Conservation (phyloP, 495 filamentous ascomycete species). For the Clohesyomyces aquaticus region DNA sequence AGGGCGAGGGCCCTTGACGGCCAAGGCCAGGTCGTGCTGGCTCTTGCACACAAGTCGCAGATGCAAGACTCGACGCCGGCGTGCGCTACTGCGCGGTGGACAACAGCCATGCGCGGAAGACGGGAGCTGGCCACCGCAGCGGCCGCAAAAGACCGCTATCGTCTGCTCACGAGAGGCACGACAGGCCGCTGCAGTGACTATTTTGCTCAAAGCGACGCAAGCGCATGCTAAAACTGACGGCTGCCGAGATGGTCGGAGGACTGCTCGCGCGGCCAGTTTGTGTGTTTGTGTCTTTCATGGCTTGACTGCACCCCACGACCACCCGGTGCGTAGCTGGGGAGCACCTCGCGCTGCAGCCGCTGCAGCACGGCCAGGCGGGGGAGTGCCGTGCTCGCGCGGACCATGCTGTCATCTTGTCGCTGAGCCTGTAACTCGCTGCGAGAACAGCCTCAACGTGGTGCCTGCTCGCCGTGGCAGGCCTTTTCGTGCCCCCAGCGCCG, state of each 20-base stretch:
- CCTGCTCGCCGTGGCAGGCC: too few relatives aligned
- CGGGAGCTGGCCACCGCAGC: constrained; percentile 18
- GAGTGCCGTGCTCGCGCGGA: neutral
- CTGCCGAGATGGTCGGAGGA: neutral
- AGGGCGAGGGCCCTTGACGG: neutral
- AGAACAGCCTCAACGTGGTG: constrained; percentile 2
- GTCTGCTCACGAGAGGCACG: constrained; percentile 5
- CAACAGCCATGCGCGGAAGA: constrained; percentile 31
- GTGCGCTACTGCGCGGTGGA: constrained; percentile 26
- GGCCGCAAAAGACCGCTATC: constrained; percentile 1
- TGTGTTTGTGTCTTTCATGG: too few relatives aligned
- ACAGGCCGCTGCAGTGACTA: neutral
- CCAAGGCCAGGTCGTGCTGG: constrained; percentile 23
- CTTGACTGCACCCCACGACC: too few relatives aligned
- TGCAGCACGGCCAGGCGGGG: neutral
- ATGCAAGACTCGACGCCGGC: constrained; percentile 10
- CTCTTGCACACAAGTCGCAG: constrained; percentile 9
- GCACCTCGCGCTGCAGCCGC: constrained; percentile 10
- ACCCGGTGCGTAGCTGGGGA: too few relatives aligned
- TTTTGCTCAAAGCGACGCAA: constrained; percentile 22
- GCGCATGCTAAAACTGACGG: constrained; percentile 20
- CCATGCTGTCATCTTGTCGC: constrained; percentile 16
- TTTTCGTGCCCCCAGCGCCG: constrained; percentile 1
- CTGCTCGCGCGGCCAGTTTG: too few relatives aligned
- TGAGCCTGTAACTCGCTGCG: constrained; percentile 2